Evolutionary conservation across 1,284 basidiomycete genomes (phyloP).

Genomic region (Cutaneotrichosporon cyanovorans): DNA sequence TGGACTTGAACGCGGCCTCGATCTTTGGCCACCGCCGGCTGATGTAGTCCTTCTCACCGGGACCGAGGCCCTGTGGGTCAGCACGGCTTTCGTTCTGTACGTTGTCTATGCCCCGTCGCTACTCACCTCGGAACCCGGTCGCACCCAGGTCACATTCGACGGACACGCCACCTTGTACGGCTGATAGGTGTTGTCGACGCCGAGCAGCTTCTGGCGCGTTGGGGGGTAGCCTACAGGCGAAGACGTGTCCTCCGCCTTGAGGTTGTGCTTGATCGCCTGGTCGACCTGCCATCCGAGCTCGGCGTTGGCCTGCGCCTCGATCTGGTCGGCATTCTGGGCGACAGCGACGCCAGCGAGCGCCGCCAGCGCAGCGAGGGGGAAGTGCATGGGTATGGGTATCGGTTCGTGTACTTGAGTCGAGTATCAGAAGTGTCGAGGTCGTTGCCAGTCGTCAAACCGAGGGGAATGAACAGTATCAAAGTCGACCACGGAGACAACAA

Average conservation of each 20-base stretch:
- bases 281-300: not conserved
- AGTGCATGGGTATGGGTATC: not conserved
- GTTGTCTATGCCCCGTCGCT: not conserved
- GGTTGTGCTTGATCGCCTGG: not conserved
- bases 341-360: conserved; percentile 1
- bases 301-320: conserved; percentile 1
- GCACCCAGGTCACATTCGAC: conserved; percentile 29
- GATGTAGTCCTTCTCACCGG: conserved; percentile 32
- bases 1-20: conserved; percentile 24
- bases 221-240: not conserved
- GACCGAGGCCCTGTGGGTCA: conserved; percentile 22
- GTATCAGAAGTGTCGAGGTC: too few relatives aligned
- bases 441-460: too few relatives aligned
- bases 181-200: conserved; percentile 23
- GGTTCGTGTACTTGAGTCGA: too few relatives aligned
- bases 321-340: not conserved
- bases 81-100: not conserved
- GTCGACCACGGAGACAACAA: too few relatives aligned
- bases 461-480: too few relatives aligned
- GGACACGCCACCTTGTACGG: conserved; percentile 42
- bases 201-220: conserved; percentile 1
- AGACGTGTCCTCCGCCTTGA: not conserved
- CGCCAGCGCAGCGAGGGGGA: not conserved
- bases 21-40: conserved; percentile 21
- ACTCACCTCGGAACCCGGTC: conserved; percentile 33